These are phyloP conservation scores for Penicillium silybi DNA, from an alignment of 495 filamentous ascomycete species.

Conservation along the genomic window DNA sequence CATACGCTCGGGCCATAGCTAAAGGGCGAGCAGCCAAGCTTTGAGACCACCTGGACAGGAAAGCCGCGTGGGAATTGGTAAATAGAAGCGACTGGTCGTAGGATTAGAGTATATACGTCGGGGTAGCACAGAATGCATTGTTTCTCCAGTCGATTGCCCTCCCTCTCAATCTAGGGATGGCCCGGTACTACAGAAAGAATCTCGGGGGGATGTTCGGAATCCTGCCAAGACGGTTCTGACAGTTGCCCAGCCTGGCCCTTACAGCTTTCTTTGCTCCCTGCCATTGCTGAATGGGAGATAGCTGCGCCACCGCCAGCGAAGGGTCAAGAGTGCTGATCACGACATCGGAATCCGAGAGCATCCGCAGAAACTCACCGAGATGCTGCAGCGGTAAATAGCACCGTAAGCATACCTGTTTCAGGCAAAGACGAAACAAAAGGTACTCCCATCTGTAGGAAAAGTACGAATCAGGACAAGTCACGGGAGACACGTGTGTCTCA, in stretches of 20 bases:
- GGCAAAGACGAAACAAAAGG: no score
- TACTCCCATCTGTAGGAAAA: not conserved
- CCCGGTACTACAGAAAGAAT: conserved; percentile 5
- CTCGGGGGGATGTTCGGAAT: not conserved
- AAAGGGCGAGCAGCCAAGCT: conserved; percentile 20
- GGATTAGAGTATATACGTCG: not conserved
- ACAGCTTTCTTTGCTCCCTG: not conserved
- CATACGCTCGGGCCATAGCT: conserved; percentile 50
- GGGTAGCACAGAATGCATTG: not conserved
- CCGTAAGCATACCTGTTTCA: no score
- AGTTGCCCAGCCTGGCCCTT: conserved; percentile 8
- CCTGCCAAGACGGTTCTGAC: conserved; percentile 6
- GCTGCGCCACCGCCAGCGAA: not conserved
- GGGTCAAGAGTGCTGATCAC: not conserved
- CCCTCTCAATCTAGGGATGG: not conserved
- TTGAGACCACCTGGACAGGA: not conserved
- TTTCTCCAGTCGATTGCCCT: not conserved
- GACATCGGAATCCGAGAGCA: not conserved
- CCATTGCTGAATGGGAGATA: not conserved
- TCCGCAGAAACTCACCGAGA: not conserved
- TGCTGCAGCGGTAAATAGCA: not conserved
- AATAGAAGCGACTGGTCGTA: not conserved
- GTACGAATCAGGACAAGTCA: not conserved
- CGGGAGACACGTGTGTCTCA: not conserved
- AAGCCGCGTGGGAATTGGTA: not conserved